Evolutionary conservation across 768 basidiomycete species (phyloP).

Genomic region (Mycena latifolia): DNA sequence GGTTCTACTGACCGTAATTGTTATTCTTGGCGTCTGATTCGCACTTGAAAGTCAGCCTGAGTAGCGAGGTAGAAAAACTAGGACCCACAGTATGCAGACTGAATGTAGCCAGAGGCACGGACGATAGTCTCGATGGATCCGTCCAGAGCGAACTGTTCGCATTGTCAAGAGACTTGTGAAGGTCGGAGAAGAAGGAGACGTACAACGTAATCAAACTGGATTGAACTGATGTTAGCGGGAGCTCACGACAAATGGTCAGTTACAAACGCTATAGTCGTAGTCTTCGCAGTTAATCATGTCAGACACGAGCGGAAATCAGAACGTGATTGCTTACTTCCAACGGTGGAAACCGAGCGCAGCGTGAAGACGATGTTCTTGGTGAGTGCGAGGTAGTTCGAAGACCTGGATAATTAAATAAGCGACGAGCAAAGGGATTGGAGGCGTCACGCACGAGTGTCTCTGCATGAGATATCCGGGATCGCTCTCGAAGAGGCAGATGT

Average conservation of each 20-base stretch:
- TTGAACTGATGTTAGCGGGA: not conserved
- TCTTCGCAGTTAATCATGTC: constrained; percentile 18
- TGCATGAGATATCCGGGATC: constrained; percentile 51
- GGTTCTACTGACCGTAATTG: constrained; percentile 50
- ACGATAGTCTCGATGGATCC: constrained; percentile 66
- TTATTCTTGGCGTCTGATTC: constrained; percentile 51
- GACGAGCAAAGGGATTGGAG: not conserved
- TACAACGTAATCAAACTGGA: constrained; percentile 61
- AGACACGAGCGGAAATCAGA: not conserved
- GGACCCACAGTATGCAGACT: constrained; percentile 57
- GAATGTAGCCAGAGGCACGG: constrained; percentile 69
- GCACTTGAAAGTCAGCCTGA: not conserved
- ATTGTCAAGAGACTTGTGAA: not conserved
- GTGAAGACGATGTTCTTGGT: constrained; percentile 39
- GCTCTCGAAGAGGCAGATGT: constrained; percentile 67
- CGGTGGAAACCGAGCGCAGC: constrained; percentile 38
- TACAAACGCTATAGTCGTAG: constrained; percentile 35
- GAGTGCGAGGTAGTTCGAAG: constrained; percentile 31
- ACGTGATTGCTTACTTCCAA: constrained; percentile 26
- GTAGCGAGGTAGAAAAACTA: not conserved
- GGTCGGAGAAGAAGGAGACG: constrained; percentile 14
- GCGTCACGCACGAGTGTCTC: constrained; percentile 33
- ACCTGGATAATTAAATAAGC: not conserved
- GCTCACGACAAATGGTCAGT: not conserved
- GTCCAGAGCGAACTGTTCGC: constrained; percentile 56